Evolutionary conservation across 768 basidiomycete genomes (phyloP).

Genomic region (Pisolithus albus): DNA sequence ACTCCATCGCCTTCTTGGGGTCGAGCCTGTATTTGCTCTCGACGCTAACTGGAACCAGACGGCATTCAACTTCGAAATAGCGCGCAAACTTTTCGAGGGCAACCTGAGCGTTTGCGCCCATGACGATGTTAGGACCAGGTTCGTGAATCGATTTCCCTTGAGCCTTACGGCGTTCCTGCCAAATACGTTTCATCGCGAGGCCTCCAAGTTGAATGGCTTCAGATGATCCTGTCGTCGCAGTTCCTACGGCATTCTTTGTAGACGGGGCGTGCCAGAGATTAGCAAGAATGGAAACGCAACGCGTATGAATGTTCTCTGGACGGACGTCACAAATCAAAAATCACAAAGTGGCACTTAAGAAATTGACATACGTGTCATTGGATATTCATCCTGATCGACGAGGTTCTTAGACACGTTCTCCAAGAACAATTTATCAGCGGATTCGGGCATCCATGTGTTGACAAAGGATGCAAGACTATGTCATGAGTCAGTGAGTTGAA

Average conservation of each 20-base stretch:
- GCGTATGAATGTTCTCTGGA: conserved; percentile 38
- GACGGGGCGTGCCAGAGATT: conserved; percentile 63
- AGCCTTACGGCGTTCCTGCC: conserved; percentile 62
- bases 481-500: neutral
- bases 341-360: neutral
- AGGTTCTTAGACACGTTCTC: conserved; percentile 65
- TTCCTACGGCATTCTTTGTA: conserved; percentile 50
- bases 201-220: conserved; percentile 72
- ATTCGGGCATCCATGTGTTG: conserved; percentile 54
- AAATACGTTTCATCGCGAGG: conserved; percentile 62
- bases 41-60: conserved; percentile 55
- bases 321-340: neutral
- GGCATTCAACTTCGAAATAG: conserved; percentile 59
- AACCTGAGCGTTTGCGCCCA: conserved; percentile 66
- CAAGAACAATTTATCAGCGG: conserved; percentile 48
- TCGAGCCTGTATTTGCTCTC: conserved; percentile 76
- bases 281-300: conserved; percentile 51
- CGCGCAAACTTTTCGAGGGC: conserved; percentile 66
- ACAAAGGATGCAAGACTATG: conserved; percentile 57
- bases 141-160: conserved; percentile 60
- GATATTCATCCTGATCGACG: conserved; percentile 67
- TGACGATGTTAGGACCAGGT: conserved; percentile 58
- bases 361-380: conserved; percentile 38
- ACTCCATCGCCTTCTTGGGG: conserved; percentile 55
- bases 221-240: conserved; percentile 64